Evolutionary conservation across 169 alveolate species (phyloP).

Genomic region (Plasmodium malariae): DNA sequence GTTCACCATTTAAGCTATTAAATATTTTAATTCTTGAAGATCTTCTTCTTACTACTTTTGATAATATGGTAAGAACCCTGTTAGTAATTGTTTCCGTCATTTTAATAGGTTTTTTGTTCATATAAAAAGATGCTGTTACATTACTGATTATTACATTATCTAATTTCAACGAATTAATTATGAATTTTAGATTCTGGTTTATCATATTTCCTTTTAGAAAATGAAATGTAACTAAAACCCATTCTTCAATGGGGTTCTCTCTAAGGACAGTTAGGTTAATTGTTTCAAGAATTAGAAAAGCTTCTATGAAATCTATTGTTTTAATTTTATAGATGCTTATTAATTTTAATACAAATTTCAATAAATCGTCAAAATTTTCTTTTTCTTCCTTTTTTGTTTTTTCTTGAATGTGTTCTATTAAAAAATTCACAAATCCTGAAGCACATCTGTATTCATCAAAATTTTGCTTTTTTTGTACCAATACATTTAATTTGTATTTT

Average conservation of each 20-base stretch:
- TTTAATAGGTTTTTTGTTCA: conserved; percentile 52
- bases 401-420: conserved; percentile 59
- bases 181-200: conserved; percentile 19
- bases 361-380: conserved; percentile 52
- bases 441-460: conserved; percentile 75
- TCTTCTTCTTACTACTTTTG: conserved; percentile 43
- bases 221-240: conserved; percentile 71
- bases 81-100: conserved; percentile 37
- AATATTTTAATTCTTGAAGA: conserved; percentile 51
- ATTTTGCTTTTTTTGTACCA: conserved; percentile 15
- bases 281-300: conserved; percentile 58
- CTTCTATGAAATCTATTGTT: conserved; percentile 63
- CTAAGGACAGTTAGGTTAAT: conserved; percentile 34
- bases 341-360: conserved; percentile 60
- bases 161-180: conserved; percentile 46
- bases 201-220: conserved; percentile 54
- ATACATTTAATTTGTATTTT: conserved; percentile 10
- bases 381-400: conserved; percentile 31
- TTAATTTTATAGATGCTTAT: conserved; percentile 40
- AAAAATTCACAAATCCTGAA: conserved; percentile 58
- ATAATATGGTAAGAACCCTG: conserved; percentile 27
- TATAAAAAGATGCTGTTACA: conserved; percentile 67
- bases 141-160: conserved; percentile 24
- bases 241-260: conserved; percentile 58
- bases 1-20: neutral